Base-by-base conservation (phyloP, 495 filamentous ascomycete genomes). In the Halenospora varia region DNA sequence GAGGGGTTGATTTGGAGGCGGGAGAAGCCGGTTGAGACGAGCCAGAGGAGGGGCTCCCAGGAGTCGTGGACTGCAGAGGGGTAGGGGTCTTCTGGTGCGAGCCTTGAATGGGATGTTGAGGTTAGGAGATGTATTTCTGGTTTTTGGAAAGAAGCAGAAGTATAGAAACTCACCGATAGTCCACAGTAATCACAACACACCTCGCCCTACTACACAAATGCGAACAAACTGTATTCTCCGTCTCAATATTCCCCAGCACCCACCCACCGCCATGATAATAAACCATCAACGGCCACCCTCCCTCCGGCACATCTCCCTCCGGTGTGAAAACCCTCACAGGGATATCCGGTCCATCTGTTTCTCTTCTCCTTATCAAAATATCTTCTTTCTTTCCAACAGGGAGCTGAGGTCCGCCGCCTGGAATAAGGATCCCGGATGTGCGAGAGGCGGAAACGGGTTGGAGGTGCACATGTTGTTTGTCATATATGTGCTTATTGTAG, bases 241-340 rank as follows among this genome's bases (percentile, higher is more conserved):
- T 82, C 45, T 82, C 73, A 41, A 84, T 82, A 41, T 77, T 80
- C 0, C 81, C 81, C 45, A 84, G 56, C 10, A 84, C 81, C 81
- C 81, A 84, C 10, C 81, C 81, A 2, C 80, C 81, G 13, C 81
- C 81, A 56, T 84, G 81, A 62, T 79, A 77, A 60, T 81, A 84
- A 2, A 84, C 54, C 68, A 80, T 74, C 19, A 79, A 74, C 2
- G 80, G 78, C 79, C 79, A 84, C 55, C 81, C 81, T 1, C 56
- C 62, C 4, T 63, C 63, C 0, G 81, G 79, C 9, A 42, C 63
- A 11, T 70, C 56, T 0, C 75, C 74, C 6, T 65, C 65, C 0
- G 80, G 80, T 2, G 75, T 81, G 57, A 83, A 83, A 19, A 62
- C 69, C 15, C 79, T 72, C 20, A 82, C 56, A 0, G 53, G 60